phyloP scores from a whole-genome alignment of 2,329 filamentous ascomycete species.

The Diplodia corticola region DNA sequence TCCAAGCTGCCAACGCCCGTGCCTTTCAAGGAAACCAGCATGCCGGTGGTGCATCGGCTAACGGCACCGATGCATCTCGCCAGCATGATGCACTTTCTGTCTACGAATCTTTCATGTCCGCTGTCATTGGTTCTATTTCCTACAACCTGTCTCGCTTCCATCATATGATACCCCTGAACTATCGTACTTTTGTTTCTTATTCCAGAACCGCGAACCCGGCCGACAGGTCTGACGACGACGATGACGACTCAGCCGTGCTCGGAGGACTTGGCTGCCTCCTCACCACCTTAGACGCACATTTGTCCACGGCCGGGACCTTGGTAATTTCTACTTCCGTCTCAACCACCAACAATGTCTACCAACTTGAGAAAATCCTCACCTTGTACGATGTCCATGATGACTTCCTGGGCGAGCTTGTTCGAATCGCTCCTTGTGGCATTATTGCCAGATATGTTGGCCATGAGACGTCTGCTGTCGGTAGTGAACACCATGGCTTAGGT shows the following conservation, averaged over 20 bases:
- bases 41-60: background rate
- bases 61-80: conserved; percentile 27
- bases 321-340: conserved; percentile 24
- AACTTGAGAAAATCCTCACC: conserved; percentile 13
- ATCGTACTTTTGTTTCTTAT: conserved; percentile 38
- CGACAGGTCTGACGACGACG: conserved; percentile 21
- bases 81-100: conserved; percentile 35
- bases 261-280: background rate
- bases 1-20: conserved; percentile 28
- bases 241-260: background rate
- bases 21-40: conserved; percentile 28
- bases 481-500: background rate
- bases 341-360: background rate
- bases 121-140: conserved; percentile 39
- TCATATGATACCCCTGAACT: conserved; percentile 38
- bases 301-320: conserved; percentile 24
- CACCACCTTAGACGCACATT: conserved; percentile 22
- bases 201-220: conserved; percentile 24
- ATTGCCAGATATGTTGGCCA: conserved; percentile 20
- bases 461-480: conserved; percentile 2
- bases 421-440: conserved; percentile 15
- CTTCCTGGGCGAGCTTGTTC: conserved; percentile 17
- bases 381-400: conserved; percentile 9
- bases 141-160: conserved; percentile 37
- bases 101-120: conserved; percentile 42